Evolutionary conservation across 78 protist species (phyloP).

Genomic region (Creolimax fragrantissima): DNA sequence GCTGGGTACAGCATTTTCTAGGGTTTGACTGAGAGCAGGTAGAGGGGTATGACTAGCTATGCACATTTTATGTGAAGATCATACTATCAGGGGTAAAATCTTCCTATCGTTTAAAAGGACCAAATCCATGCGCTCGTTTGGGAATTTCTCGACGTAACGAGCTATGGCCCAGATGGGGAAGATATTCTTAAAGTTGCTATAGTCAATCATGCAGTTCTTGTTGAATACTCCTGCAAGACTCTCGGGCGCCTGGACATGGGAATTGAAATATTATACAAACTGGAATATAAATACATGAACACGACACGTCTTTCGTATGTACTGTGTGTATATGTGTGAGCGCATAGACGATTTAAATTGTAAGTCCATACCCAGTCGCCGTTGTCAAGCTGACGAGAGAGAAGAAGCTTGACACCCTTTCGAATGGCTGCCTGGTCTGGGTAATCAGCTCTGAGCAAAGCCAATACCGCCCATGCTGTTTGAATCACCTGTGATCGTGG

Average conservation of each 20-base stretch:
- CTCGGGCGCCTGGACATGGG: constrained; percentile 74
- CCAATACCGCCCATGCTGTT: constrained; percentile 85
- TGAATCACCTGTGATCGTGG: constrained; percentile 43
- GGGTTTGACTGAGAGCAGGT: no score
- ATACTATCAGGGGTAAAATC: no score
- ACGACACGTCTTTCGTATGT: background rate
- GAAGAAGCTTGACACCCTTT: constrained; percentile 41
- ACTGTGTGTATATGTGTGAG: background rate
- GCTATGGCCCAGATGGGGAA: constrained; percentile 91
- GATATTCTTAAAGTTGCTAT: constrained; percentile 69
- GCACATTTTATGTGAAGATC: no score
- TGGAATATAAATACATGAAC: background rate
- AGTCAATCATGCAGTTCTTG: constrained; percentile 78
- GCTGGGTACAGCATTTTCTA: no score
- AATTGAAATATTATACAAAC: background rate
- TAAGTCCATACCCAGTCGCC: constrained; percentile 62
- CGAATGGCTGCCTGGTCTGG: constrained; percentile 46
- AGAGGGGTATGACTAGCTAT: no score
- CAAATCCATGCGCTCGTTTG: no score
- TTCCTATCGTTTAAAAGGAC: no score
- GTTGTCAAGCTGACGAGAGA: constrained; percentile 32
- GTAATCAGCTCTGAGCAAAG: constrained; percentile 61
- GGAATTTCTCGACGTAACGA: constrained; percentile 40
- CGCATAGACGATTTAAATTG: background rate
- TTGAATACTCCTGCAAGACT: constrained; percentile 85